Evolutionary conservation across 192 early-diverging fungal genomes (phyloP).

Genomic region (Coemansia sp.): DNA sequence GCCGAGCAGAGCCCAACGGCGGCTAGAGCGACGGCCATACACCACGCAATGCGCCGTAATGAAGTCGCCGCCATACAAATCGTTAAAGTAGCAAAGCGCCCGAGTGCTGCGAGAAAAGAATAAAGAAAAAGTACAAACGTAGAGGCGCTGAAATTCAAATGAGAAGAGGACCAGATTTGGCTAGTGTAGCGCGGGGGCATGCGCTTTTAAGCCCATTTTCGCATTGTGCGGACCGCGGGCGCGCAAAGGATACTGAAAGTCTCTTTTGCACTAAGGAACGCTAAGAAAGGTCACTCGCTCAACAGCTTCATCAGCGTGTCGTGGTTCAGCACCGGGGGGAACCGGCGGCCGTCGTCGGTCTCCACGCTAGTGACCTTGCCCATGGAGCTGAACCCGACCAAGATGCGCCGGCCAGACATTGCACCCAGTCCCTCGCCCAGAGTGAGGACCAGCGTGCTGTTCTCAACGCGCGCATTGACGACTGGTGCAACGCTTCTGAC

Average conservation of each 20-base stretch:
- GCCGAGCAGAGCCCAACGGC: neutral
- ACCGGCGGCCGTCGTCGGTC: conserved; percentile 44
- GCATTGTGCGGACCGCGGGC: neutral
- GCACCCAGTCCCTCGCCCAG: conserved; percentile 50
- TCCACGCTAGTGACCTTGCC: conserved; percentile 40
- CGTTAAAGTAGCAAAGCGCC: neutral
- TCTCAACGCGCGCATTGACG: conserved; percentile 45
- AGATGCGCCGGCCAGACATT: conserved; percentile 47
- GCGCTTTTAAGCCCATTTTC: neutral
- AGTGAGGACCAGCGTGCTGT: conserved; percentile 45
- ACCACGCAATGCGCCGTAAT: conserved; percentile 10
- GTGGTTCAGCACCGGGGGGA: conserved; percentile 47
- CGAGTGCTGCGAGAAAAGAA: neutral
- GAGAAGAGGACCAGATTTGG: neutral
- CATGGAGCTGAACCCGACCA: conserved; percentile 43
- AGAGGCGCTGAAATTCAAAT: neutral
- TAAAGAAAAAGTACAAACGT: conserved; percentile 5
- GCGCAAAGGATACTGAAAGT: neutral
- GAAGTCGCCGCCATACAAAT: neutral
- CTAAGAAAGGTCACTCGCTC: conserved; percentile 11
- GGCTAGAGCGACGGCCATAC: neutral
- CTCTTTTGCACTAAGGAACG: neutral
- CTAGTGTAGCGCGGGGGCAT: neutral
- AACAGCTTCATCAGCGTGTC: conserved; percentile 45
- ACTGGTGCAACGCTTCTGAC: conserved; percentile 46